Conservation (phyloP, 129 eudicot species). For the Glebionis coronaria region DNA sequence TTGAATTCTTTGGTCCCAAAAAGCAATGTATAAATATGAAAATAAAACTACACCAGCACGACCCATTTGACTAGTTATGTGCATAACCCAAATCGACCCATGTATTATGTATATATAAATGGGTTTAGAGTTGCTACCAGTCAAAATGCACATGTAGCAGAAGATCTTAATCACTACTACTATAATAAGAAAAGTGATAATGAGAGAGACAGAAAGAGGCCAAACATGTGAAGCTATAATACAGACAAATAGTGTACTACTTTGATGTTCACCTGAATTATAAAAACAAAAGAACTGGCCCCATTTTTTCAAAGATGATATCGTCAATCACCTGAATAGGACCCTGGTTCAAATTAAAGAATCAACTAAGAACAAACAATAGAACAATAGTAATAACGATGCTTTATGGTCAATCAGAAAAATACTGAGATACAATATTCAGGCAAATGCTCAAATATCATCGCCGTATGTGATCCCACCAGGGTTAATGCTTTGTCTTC, state of each 20-base stretch:
- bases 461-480: neutral
- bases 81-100: too few species aligned
- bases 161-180: neutral
- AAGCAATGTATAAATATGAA: too few species aligned
- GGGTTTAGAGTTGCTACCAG: too few species aligned
- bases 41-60: too few species aligned
- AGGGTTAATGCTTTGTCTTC: neutral
- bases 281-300: constrained; percentile 20
- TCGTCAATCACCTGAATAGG: neutral
- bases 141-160: too few species aligned
- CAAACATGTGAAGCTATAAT: constrained; percentile 34
- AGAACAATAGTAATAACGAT: constrained; percentile 13
- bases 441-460: constrained; percentile 4
- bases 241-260: constrained; percentile 35
- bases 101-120: too few species aligned
- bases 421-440: neutral
- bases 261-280: constrained; percentile 26
- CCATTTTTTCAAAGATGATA: neutral
- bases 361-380: neutral
- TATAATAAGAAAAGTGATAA: neutral
- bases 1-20: too few species aligned
- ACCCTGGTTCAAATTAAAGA: constrained; percentile 1
- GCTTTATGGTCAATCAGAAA: neutral
- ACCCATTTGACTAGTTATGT: too few species aligned
- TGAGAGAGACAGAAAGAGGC: neutral